Evolutionary conservation across 805 yeast genomes (phyloP), one percentile per base, ranked within the genome.

Genomic region (Cyberlindnera subsufficiens): DNA sequence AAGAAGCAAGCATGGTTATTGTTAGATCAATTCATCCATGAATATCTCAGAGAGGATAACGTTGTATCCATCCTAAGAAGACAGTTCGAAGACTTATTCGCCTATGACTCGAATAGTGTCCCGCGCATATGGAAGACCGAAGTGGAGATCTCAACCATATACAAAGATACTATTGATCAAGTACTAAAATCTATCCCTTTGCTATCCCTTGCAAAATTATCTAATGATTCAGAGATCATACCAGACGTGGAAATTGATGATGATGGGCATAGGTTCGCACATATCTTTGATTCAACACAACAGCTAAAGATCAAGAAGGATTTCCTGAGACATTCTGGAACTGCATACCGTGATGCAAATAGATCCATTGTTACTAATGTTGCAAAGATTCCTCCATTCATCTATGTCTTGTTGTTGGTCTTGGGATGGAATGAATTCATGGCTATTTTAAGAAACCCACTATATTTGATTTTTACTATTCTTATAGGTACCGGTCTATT

Each of bases 401-500:
- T 93, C 44, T 89, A 87, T 65, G 65, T 78, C 10, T 57, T 91
- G 13, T 66, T 93, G 19, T 61, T 84, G 3, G 79, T 86, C 3
- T 68, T 93, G 18, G 99, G 99, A 9, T 93, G 96, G 96, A 90
- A 90, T 62, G 97, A 93, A 69, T 82, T 93, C 52, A 76, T 89
- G 84, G 83, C 93, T 9, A 77, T 93, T 15, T 58, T 93, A 35
- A 75, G 95, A 49, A 90, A 86, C 59, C 97, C 99, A 40, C 55
- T 91, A n/a, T 75, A 85, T 52, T 79, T 90, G 50, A 70, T 85
- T 6, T 60, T 89, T 38, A 54, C 76, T 1, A 59, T 90, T 35
- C 39, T 88, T 10, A 36, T 72, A 1, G 75, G 75, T 1, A 86
- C 85, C 0, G 83, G 77, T 1, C 58, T 74, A 1, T 87, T 83